Conservation (phyloP, 2,329 filamentous ascomycete genomes). For the Beauveria rudraprayagi region DNA sequence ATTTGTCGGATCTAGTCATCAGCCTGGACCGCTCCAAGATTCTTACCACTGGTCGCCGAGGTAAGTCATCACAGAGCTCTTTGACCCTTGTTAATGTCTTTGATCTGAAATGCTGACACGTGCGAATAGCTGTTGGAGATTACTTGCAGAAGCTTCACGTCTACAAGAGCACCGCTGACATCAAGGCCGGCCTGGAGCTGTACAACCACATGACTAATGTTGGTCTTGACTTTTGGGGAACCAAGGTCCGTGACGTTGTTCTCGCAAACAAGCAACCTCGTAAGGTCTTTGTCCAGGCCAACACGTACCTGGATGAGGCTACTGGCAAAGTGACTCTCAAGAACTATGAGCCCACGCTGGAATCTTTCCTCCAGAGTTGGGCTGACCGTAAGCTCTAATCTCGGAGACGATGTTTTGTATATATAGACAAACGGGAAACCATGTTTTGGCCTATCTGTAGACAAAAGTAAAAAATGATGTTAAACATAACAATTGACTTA, state of each 20-base stretch:
- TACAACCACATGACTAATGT: slow-evolving; percentile 81
- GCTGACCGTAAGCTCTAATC: slow-evolving; percentile 49
- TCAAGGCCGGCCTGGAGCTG: slow-evolving; percentile 66
- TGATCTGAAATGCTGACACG: slow-evolving; percentile 17
- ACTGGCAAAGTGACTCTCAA: slow-evolving; percentile 66
- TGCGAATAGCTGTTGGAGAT: slow-evolving; percentile 58
- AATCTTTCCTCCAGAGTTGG: slow-evolving; percentile 80
- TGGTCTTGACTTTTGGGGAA: slow-evolving; percentile 73
- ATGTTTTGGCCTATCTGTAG: not conserved
- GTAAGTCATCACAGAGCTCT: slow-evolving; percentile 24
- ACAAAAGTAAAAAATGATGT: not conserved
- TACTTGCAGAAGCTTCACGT: slow-evolving; percentile 89
- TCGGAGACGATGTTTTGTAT: not conserved
- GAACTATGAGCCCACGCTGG: slow-evolving; percentile 75
- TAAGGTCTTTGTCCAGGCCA: slow-evolving; percentile 91
- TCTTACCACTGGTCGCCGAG: slow-evolving; percentile 67
- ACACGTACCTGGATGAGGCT: slow-evolving; percentile 64
- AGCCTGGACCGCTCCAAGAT: slow-evolving; percentile 81
- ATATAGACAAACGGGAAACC: not conserved
- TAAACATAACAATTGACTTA: not conserved
- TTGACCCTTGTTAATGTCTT: too few species aligned
- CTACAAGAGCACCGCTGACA: slow-evolving; percentile 84
- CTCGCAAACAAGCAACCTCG: slow-evolving; percentile 71
- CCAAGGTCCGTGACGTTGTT: slow-evolving; percentile 68
- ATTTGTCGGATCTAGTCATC: slow-evolving; percentile 75